These are phyloP conservation scores for Syncephalastrum sp. DNA, from an alignment of 371 early-diverging fungal species.

Conservation along the genomic window DNA sequence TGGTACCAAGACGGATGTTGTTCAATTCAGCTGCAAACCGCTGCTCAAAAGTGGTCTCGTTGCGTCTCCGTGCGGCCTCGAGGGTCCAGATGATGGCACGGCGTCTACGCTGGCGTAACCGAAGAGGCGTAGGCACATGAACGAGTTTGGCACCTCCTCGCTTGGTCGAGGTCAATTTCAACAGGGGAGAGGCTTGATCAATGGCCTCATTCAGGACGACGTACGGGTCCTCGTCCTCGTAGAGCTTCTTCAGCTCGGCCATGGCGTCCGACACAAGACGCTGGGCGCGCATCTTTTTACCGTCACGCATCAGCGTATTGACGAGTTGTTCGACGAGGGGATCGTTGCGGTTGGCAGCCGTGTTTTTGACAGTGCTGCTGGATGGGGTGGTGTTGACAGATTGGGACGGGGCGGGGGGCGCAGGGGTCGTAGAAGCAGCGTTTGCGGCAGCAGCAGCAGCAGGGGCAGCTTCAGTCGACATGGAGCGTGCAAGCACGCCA, in stretches of 20 bases:
- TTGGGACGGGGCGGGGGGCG: too few relatives aligned
- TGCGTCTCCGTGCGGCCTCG: constrained; percentile 70
- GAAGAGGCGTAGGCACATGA: constrained; percentile 78
- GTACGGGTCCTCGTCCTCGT: constrained; percentile 63
- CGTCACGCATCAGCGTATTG: constrained; percentile 86
- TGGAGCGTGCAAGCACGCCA: too few relatives aligned
- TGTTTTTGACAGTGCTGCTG: too few relatives aligned
- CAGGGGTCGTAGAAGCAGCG: too few relatives aligned
- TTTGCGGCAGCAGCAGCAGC: too few relatives aligned
- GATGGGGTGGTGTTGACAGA: too few relatives aligned
- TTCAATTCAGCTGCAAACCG: constrained; percentile 81
- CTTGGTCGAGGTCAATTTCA: constrained; percentile 65
- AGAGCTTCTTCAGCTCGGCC: constrained; percentile 62
- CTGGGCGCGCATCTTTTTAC: constrained; percentile 79
- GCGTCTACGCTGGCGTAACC: constrained; percentile 77
- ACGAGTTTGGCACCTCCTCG: constrained; percentile 81
- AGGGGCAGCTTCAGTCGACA: too few relatives aligned
- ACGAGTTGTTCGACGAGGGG: constrained; percentile 75
- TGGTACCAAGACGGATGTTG: constrained; percentile 76
- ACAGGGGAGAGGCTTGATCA: constrained; percentile 73
- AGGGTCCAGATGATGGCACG: constrained; percentile 89
- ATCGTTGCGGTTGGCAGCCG: constrained; percentile 35
- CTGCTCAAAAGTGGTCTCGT: constrained; percentile 64
- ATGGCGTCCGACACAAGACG: constrained; percentile 70
- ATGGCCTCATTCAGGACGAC: constrained; percentile 69